These are phyloP conservation scores for Cynara cardunculus DNA, from an alignment of 129 eudicot species.

Conservation along the genomic window DNA sequence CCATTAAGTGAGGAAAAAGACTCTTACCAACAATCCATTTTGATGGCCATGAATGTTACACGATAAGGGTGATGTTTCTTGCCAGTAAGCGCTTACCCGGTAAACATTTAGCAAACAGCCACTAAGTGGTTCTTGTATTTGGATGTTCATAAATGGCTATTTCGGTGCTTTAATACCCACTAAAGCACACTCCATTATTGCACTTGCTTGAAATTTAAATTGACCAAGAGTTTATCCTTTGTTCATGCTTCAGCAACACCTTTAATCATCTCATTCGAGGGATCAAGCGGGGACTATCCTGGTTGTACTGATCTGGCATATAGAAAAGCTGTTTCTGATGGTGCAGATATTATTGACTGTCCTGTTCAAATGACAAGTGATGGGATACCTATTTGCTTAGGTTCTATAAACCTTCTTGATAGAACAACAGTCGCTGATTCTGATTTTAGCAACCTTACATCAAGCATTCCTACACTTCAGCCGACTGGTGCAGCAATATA, in stretches of 20 bases:
- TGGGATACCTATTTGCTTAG: constrained; percentile 79
- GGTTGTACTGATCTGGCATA: constrained; percentile 88
- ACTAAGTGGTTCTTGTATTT: neutral
- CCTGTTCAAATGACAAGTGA: constrained; percentile 88
- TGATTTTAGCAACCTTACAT: constrained; percentile 31
- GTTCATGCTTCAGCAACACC: constrained; percentile 49
- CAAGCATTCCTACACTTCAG: constrained; percentile 44
- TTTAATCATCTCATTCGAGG: constrained; percentile 67
- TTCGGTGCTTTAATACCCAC: neutral
- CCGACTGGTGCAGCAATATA: constrained; percentile 43
- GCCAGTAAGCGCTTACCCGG: too few species aligned
- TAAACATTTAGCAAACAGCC: too few species aligned
- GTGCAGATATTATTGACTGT: constrained; percentile 87
- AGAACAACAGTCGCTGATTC: constrained; percentile 52
- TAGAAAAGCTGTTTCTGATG: constrained; percentile 69
- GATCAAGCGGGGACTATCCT: constrained; percentile 97
- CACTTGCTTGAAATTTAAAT: neutral
- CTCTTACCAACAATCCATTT: too few species aligned
- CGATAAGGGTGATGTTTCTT: too few species aligned
- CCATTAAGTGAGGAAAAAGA: too few species aligned
- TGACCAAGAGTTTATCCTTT: constrained; percentile 18
- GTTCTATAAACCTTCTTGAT: constrained; percentile 73
- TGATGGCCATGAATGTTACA: too few species aligned
- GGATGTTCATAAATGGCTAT: constrained; percentile 1
- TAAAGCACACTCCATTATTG: neutral